Conservation (phyloP, 2,329 filamentous ascomycete genomes). For the Epichloe baconii region DNA sequence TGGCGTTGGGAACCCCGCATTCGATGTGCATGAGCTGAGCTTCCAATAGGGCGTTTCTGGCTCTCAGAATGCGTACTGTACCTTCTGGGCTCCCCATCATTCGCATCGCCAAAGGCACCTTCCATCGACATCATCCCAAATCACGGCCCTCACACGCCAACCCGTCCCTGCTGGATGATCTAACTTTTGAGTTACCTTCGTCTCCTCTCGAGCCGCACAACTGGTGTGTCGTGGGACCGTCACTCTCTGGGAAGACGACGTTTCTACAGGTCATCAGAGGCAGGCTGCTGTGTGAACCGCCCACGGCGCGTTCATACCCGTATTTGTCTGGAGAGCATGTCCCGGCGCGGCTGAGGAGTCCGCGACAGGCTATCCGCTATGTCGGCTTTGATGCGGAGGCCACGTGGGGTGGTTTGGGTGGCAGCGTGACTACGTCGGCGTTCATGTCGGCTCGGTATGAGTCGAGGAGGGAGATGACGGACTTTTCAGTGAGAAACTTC, state of each 20-base stretch:
- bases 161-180: conserved; percentile 56
- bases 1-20: too few relatives aligned
- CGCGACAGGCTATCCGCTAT: conserved; percentile 64
- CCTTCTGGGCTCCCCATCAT: conserved; percentile 44
- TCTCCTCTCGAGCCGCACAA: conserved; percentile 38
- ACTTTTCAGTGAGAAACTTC: conserved; percentile 75
- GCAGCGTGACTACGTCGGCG: conserved; percentile 51
- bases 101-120: conserved; percentile 64
- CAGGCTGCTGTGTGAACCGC: conserved; percentile 61
- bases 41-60: too few relatives aligned
- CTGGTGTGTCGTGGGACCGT: conserved; percentile 78
- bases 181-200: conserved; percentile 59
- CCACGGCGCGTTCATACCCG: conserved; percentile 64
- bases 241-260: conserved; percentile 65
- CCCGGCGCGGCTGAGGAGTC: conserved; percentile 39
- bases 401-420: conserved; percentile 36
- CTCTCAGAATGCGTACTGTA: conserved; percentile 1
- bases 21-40: too few relatives aligned
- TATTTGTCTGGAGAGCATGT: conserved; percentile 56
- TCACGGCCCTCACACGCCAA: conserved; percentile 40
- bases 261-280: conserved; percentile 71
- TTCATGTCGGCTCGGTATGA: conserved; percentile 89
- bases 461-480: conserved; percentile 71
- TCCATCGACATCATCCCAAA: conserved; percentile 64
- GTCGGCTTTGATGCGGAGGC: conserved; percentile 79